Conservation (phyloP, 768 basidiomycete species). For the Lactarius quietus region DNA sequence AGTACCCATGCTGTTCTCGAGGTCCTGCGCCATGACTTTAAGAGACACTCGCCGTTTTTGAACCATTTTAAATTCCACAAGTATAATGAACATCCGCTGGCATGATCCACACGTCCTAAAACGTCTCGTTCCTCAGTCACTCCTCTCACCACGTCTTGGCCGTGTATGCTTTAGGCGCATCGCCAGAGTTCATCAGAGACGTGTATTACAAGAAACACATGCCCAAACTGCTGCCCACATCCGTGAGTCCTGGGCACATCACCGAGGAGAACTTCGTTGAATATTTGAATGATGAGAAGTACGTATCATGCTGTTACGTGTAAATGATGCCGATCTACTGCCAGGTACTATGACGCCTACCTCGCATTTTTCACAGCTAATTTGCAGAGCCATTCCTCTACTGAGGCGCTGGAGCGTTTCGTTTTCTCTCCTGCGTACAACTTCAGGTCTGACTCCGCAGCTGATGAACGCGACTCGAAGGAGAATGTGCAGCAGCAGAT, state of each 20-base stretch:
- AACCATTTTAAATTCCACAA: slow-evolving; percentile 9
- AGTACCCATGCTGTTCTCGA: slow-evolving; percentile 7
- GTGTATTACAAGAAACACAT: slow-evolving; percentile 39
- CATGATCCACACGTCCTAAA: background rate
- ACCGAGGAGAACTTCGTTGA: slow-evolving; percentile 46
- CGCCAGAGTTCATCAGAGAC: slow-evolving; percentile 37
- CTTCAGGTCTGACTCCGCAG: background rate
- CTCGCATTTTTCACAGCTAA: background rate
- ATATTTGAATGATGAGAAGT: slow-evolving; percentile 57
- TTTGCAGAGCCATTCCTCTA: background rate
- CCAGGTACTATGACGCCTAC: background rate
- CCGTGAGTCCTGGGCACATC: slow-evolving; percentile 44
- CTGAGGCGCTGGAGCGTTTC: background rate
- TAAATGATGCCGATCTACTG: background rate
- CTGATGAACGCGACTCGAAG: background rate
- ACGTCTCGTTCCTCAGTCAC: slow-evolving; percentile 39
- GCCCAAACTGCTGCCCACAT: slow-evolving; percentile 36
- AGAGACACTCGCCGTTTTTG: background rate
- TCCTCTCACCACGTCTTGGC: slow-evolving; percentile 54
- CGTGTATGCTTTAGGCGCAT: slow-evolving; percentile 57
- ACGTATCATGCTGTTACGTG: slow-evolving; percentile 20
- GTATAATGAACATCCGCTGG: background rate
- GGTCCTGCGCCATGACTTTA: slow-evolving; percentile 9
- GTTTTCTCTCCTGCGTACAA: background rate
- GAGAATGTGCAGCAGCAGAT: slow-evolving; percentile 43